Percentiles rank a stretch among this genome's conserved stretches.
phyloP scores from a whole-genome alignment of 2,329 filamentous ascomycete genomes.

The Ophioceras dolichostomum region DNA sequence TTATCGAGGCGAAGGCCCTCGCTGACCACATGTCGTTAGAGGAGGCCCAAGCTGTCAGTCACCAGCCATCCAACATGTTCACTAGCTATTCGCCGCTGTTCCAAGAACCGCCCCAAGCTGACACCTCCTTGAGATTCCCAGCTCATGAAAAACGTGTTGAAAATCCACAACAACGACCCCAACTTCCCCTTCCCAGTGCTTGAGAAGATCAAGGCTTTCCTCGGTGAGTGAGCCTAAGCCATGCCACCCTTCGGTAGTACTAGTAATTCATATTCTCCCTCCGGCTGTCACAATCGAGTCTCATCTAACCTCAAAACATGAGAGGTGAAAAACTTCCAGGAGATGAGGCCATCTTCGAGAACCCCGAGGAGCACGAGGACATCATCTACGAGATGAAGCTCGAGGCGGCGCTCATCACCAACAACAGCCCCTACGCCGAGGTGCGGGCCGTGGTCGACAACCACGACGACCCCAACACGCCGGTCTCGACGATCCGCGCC shows the following conservation, averaged over 20 bases:
- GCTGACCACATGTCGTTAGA: slow-evolving; percentile 7
- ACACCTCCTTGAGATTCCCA: too few relatives aligned
- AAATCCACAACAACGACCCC: slow-evolving; percentile 29
- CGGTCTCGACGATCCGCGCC: slow-evolving; percentile 40
- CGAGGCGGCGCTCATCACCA: slow-evolving; percentile 39
- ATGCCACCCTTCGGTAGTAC: too few relatives aligned
- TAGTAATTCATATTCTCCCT: too few relatives aligned
- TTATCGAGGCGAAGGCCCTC: slow-evolving; percentile 7
- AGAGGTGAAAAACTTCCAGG: slow-evolving; percentile 11
- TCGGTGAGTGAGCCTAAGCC: slow-evolving; percentile 20
- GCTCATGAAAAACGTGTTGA: slow-evolving; percentile 23
- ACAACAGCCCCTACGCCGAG: slow-evolving; percentile 45
- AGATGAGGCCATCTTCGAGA: slow-evolving; percentile 28
- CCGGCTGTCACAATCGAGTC: too few relatives aligned
- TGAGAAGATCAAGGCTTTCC: slow-evolving; percentile 25
- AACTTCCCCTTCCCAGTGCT: slow-evolving; percentile 31
- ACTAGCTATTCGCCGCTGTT: too few relatives aligned
- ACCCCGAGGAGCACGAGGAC: slow-evolving; percentile 32
- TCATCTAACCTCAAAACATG: too few relatives aligned
- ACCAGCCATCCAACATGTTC: not conserved
- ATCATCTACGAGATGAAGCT: slow-evolving; percentile 56
- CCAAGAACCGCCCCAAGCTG: too few relatives aligned
- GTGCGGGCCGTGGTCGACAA: slow-evolving; percentile 42
- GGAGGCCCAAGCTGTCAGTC: slow-evolving; percentile 6
- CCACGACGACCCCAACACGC: slow-evolving; percentile 35